Evolutionary conservation across 2,329 filamentous ascomycete species (phyloP).

Genomic region (Colletotrichum tabaci): DNA sequence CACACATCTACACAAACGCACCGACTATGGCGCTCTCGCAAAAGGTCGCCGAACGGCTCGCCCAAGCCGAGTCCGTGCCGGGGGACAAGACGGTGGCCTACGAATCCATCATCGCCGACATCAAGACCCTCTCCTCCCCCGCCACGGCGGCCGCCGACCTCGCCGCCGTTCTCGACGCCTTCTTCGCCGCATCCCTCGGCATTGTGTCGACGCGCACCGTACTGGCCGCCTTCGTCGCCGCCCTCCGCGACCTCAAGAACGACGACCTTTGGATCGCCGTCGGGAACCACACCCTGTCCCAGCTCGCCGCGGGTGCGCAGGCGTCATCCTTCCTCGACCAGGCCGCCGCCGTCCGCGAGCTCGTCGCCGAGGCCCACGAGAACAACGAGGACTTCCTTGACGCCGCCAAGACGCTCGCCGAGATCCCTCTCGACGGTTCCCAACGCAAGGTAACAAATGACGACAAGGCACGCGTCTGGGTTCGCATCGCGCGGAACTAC

Average conservation of each 20-base stretch:
- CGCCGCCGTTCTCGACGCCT: conserved; percentile 75
- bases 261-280: conserved; percentile 81
- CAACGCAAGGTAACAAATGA: conserved; percentile 87
- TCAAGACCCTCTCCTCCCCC: conserved; percentile 59
- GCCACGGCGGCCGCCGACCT: conserved; percentile 68
- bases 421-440: conserved; percentile 90
- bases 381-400: conserved; percentile 82
- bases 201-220: conserved; percentile 83
- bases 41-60: conserved; percentile 61
- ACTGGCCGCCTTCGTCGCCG: conserved; percentile 75
- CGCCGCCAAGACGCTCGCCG: conserved; percentile 84
- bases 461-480: conserved; percentile 88
- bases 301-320: conserved; percentile 69
- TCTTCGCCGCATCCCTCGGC: conserved; percentile 79
- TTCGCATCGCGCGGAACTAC: conserved; percentile 94
- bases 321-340: conserved; percentile 84
- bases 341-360: conserved; percentile 82
- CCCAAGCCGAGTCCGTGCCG: conserved; percentile 54
- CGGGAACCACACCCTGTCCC: conserved; percentile 79
- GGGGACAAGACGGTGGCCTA: conserved; percentile 63
- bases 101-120: conserved; percentile 61
- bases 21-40: conserved; percentile 55
- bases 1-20: background rate
- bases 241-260: conserved; percentile 73
- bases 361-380: conserved; percentile 88